Conservation (phyloP, 352 stramenopile species). For the Globisporangium nunn region DNA sequence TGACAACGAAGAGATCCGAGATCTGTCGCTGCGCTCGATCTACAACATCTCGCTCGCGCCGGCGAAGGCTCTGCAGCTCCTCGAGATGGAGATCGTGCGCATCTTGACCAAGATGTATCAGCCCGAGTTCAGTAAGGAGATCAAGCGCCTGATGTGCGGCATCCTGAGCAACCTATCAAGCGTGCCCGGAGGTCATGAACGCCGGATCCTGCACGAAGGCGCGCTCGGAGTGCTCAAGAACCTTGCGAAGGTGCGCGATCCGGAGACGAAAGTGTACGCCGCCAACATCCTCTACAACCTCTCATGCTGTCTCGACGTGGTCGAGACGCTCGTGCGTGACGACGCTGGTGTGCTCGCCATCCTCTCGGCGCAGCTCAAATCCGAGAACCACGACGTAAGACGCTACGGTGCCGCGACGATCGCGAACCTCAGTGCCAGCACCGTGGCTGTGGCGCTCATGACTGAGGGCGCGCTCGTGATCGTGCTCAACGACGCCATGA, state of each 20-base stretch:
- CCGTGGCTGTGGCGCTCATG: slow-evolving; percentile 53
- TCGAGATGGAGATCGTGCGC: slow-evolving; percentile 80
- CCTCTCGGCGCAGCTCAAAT: slow-evolving; percentile 54
- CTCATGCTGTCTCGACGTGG: slow-evolving; percentile 38
- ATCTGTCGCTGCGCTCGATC: slow-evolving; percentile 59
- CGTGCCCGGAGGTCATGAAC: slow-evolving; percentile 19
- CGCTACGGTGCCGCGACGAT: slow-evolving; percentile 60
- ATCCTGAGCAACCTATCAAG: slow-evolving; percentile 73
- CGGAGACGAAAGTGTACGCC: slow-evolving; percentile 79
- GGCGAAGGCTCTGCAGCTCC: slow-evolving; percentile 34
- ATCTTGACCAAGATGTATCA: slow-evolving; percentile 75
- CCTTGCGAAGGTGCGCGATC: slow-evolving; percentile 65
- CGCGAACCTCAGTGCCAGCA: slow-evolving; percentile 51
- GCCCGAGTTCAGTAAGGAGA: slow-evolving; percentile 57
- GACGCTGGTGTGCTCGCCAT: slow-evolving; percentile 62
- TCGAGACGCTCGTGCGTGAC: slow-evolving; percentile 56
- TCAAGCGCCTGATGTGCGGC: slow-evolving; percentile 70
- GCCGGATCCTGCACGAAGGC: slow-evolving; percentile 59
- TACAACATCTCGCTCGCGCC: slow-evolving; percentile 73
- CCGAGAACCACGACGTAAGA: slow-evolving; percentile 54
- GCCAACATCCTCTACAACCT: slow-evolving; percentile 83
- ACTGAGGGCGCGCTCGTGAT: slow-evolving; percentile 34
- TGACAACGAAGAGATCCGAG: slow-evolving; percentile 67
- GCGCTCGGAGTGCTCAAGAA: slow-evolving; percentile 55
- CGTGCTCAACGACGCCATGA: slow-evolving; percentile 64